A percentile compares a stretch with the other conserved stretches of the same genome.
Conservation (phyloP, 2,329 filamentous ascomycete genomes). For the Rutstroemia sp. region DNA sequence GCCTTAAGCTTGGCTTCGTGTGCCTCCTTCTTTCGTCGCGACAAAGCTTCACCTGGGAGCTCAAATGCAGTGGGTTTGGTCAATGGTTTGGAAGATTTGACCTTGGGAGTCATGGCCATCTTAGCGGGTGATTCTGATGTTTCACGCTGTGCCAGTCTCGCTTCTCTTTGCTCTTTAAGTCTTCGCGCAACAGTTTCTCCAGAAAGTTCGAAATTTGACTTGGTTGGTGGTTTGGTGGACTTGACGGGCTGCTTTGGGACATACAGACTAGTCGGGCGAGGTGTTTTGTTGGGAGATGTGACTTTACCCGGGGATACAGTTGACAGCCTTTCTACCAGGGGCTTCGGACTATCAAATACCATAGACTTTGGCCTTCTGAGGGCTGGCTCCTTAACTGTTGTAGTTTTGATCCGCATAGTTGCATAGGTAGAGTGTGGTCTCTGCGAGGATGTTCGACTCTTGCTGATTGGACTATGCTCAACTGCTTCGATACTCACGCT, state of each 20-base stretch:
- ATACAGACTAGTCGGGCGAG: slow-evolving; percentile 35
- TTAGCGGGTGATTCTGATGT: slow-evolving; percentile 30
- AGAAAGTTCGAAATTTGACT: slow-evolving; percentile 53
- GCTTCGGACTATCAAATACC: slow-evolving; percentile 13
- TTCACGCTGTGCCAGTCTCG: slow-evolving; percentile 38
- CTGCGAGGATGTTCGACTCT: slow-evolving; percentile 20
- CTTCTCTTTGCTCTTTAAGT: slow-evolving; percentile 51
- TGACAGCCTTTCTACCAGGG: slow-evolving; percentile 24
- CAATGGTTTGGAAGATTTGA: slow-evolving; percentile 44
- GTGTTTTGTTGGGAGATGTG: neutral
- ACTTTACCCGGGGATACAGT: slow-evolving; percentile 18
- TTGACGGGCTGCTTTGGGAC: slow-evolving; percentile 38
- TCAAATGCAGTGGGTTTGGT: slow-evolving; percentile 49
- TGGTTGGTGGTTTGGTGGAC: slow-evolving; percentile 47
- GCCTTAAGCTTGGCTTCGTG: slow-evolving; percentile 46
- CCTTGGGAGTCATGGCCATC: slow-evolving; percentile 33
- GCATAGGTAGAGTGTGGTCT: slow-evolving; percentile 31
- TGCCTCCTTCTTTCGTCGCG: slow-evolving; percentile 41
- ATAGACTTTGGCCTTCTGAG: slow-evolving; percentile 25
- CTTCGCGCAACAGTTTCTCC: slow-evolving; percentile 53
- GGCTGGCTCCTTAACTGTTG: slow-evolving; percentile 17
- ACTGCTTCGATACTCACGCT: neutral
- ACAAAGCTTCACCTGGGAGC: slow-evolving; percentile 54
- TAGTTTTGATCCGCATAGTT: slow-evolving; percentile 37
- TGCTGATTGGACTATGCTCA: neutral